phyloP scores from a whole-genome alignment of 495 filamentous ascomycete genomes.

The Aspergillus hancockii region DNA sequence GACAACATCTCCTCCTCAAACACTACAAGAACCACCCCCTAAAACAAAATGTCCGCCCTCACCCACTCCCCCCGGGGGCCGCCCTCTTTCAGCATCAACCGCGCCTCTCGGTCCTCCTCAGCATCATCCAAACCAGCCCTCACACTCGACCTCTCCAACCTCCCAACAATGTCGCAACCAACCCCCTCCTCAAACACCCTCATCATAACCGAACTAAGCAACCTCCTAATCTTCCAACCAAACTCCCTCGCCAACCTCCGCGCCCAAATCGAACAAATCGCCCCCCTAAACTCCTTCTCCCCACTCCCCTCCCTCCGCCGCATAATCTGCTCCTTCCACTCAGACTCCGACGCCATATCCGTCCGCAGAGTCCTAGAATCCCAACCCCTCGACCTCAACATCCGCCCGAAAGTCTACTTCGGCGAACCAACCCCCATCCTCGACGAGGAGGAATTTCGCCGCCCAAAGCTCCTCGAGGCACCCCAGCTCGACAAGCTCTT shows the following conservation, averaged over 20 bases:
- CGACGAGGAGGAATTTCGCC: constrained; percentile 53
- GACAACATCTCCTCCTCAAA: background rate
- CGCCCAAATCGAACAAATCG: constrained; percentile 63
- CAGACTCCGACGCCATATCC: constrained; percentile 67
- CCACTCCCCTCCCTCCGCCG: constrained; percentile 90
- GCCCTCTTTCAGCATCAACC: constrained; percentile 40
- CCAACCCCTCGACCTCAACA: constrained; percentile 56
- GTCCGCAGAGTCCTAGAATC: constrained; percentile 73
- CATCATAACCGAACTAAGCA: constrained; percentile 82
- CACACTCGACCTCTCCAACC: constrained; percentile 75
- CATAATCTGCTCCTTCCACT: constrained; percentile 85
- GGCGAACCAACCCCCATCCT: constrained; percentile 72
- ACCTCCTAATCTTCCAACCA: constrained; percentile 75
- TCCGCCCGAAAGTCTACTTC: constrained; percentile 82
- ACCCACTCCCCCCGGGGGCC: constrained; percentile 27
- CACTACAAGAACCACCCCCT: constrained; percentile 1
- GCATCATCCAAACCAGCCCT: constrained; percentile 52
- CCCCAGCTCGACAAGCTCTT: constrained; percentile 89
- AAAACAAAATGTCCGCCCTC: constrained; percentile 29
- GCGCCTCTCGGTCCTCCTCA: constrained; percentile 34
- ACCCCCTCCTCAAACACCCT: constrained; percentile 90
- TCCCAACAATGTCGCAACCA: constrained; percentile 78
- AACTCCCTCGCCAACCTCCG: constrained; percentile 75
- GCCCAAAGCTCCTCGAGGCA: constrained; percentile 65
- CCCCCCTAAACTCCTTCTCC: constrained; percentile 81